Conservation (phyloP, 352 stramenopile species). For the Phytophthora brassicae region DNA sequence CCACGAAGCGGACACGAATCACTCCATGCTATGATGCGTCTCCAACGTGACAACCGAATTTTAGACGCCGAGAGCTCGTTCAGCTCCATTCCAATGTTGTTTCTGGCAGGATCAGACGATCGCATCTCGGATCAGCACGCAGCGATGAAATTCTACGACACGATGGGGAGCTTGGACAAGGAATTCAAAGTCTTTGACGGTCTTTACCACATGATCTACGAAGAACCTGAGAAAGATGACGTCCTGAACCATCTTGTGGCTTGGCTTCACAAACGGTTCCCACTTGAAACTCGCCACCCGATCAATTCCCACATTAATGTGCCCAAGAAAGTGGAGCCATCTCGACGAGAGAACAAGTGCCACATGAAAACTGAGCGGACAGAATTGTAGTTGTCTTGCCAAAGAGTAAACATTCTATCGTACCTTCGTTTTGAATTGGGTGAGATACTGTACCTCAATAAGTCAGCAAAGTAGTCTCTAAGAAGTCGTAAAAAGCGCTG, state of each 20-base stretch:
- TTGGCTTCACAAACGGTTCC: conserved; percentile 42
- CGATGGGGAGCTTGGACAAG: conserved; percentile 56
- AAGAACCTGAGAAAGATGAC: conserved; percentile 58
- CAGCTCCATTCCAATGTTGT: conserved; percentile 32
- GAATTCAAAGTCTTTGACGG: conserved; percentile 63
- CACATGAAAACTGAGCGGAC: conserved; percentile 24
- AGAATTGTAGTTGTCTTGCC: conserved; percentile 15
- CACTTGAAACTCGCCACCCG: conserved; percentile 33
- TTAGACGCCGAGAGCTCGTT: conserved; percentile 16
- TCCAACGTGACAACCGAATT: conserved; percentile 32
- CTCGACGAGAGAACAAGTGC: conserved; percentile 13
- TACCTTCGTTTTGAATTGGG: not conserved
- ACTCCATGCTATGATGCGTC: conserved; percentile 41
- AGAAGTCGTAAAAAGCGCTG: conserved; percentile 44
- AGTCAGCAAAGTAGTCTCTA: conserved; percentile 42
- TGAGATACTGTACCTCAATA: conserved; percentile 12
- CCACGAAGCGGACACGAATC: conserved; percentile 40
- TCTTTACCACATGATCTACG: conserved; percentile 64
- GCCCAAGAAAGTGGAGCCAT: conserved; percentile 23
- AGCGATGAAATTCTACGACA: conserved; percentile 41
- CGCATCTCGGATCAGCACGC: conserved; percentile 43
- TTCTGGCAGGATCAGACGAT: conserved; percentile 53
- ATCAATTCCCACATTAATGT: conserved; percentile 22
- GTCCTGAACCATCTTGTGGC: conserved; percentile 48
- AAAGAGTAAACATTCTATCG: conserved; percentile 22